A percentile compares a stretch with the other conserved stretches of the same genome.
These are phyloP conservation scores for Neurospora sp. DNA, from an alignment of 495 filamentous ascomycete species.

Conservation along the genomic window DNA sequence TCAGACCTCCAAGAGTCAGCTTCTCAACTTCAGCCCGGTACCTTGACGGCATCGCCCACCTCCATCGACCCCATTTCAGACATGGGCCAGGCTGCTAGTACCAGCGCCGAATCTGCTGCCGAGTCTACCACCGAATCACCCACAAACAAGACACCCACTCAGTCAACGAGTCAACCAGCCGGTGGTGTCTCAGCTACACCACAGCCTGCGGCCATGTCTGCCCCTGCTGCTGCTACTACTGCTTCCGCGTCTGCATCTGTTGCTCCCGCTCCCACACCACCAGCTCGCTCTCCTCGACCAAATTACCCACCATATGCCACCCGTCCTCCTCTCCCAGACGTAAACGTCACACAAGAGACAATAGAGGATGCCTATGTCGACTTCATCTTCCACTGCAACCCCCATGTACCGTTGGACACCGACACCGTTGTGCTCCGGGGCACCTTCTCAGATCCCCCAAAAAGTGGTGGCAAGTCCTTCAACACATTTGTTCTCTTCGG, in stretches of 20 bases:
- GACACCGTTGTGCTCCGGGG: slow-evolving; percentile 67
- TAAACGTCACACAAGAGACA: slow-evolving; percentile 57
- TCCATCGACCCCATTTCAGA: slow-evolving; percentile 2
- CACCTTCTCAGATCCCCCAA: slow-evolving; percentile 74
- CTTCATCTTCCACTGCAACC: slow-evolving; percentile 91
- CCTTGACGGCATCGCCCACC: slow-evolving; percentile 12
- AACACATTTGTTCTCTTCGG: slow-evolving; percentile 73
- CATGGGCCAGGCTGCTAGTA: background rate
- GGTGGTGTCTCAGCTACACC: background rate
- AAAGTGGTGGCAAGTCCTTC: slow-evolving; percentile 88
- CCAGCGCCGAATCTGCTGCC: background rate
- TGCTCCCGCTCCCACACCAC: background rate
- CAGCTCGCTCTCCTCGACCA: background rate
- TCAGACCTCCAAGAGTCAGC: background rate
- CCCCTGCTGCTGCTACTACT: background rate
- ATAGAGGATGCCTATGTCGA: slow-evolving; percentile 80
- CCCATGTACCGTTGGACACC: slow-evolving; percentile 57
- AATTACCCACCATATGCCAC: background rate
- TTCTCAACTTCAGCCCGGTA: background rate
- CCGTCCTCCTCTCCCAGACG: slow-evolving; percentile 49
- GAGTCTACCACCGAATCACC: background rate
- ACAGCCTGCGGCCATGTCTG: background rate
- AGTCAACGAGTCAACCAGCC: background rate
- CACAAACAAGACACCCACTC: background rate
- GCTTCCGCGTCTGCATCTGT: background rate